Evolutionary conservation across 441 rosid species (phyloP), one percentile per base, ranked within the genome.

Genomic region (Macaranga tanarius): DNA sequence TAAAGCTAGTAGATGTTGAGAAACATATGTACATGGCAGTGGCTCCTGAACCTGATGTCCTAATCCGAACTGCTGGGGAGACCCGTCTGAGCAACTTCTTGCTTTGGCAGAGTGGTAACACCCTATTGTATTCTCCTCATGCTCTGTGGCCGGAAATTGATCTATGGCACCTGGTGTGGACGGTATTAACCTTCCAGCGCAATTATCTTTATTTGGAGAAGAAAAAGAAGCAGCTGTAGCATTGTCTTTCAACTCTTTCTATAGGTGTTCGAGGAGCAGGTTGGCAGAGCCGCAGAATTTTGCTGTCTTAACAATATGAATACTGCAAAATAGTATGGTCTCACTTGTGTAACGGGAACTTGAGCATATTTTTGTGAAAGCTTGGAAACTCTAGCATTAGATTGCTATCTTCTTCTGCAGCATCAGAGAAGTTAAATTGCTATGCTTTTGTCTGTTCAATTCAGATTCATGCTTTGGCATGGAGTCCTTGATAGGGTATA

Each of bases 121-220:
- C 84, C 67, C 79, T 56, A 12, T 62, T 90, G 72, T 88, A 81
- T 69, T 85, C 88, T 69, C 95, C 90, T 4, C 75, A 73, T 56
- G 90, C 83, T 26, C 51, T 90, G 40, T 92, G 97, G 98, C 93
- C 92, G 23, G 91, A 92, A 78, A 87, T 92, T 64, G 87, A 93
- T 48, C 70, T 92, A 16, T 72, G 90, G 78, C 87, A 89, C 70
- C 12, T 92, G 62, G 84, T 85, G 15, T 89, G 87, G 92, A 80
- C 77, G 22, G 82, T 87, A 16, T 61, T 93, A 57, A 67, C 76
- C 67, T 91, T 84, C 81, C 96, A 91, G 77, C 79, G 87, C 52
- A 70, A 48, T 65, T 66, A 78, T 69, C 71, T 84, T 55, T 89
- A 89, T 70, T 76, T 90, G 70, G 88, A 87, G 82, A 91, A 87